Conservation (phyloP, 148 eudicot species). For the Nepenthes mirabilis region DNA sequence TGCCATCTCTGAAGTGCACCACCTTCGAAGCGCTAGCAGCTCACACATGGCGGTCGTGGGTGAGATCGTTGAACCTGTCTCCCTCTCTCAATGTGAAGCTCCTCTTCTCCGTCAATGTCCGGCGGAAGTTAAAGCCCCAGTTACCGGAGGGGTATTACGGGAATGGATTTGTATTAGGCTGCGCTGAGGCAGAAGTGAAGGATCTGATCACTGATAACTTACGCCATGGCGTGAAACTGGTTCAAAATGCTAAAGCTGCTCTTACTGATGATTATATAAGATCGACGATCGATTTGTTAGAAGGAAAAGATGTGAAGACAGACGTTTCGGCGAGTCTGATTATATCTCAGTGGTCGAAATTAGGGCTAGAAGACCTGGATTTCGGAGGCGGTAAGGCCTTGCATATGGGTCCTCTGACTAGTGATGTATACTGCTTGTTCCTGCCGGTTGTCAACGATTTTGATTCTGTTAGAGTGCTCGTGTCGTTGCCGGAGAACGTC, state of each 20-base stretch:
- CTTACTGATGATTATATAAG: constrained; percentile 42
- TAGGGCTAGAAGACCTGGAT: constrained; percentile 70
- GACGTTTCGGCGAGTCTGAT: constrained; percentile 52
- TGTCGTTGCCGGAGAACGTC: constrained; percentile 52
- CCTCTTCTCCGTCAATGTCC: constrained; percentile 59
- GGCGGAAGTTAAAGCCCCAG: constrained; percentile 33
- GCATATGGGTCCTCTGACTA: constrained; percentile 71
- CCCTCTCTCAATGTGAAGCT: constrained; percentile 37
- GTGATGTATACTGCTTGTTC: constrained; percentile 81
- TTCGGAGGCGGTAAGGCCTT: constrained; percentile 71
- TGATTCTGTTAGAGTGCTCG: constrained; percentile 45
- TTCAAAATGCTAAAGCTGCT: constrained; percentile 59
- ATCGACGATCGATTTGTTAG: constrained; percentile 50
- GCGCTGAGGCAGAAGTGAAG: constrained; percentile 51
- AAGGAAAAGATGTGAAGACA: constrained; percentile 42
- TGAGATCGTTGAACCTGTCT: constrained; percentile 35
- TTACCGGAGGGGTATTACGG: constrained; percentile 66
- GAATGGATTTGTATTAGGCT: constrained; percentile 77
- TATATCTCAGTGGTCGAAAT: constrained; percentile 84
- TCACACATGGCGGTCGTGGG: constrained; percentile 95
- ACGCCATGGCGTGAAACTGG: constrained; percentile 35
- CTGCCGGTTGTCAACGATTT: constrained; percentile 44
- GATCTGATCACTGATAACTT: constrained; percentile 39
- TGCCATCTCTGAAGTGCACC: constrained; percentile 73
- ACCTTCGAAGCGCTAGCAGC: constrained; percentile 71